Conservation (phyloP, 495 filamentous ascomycete species). For the Neurospora tetraspora region DNA sequence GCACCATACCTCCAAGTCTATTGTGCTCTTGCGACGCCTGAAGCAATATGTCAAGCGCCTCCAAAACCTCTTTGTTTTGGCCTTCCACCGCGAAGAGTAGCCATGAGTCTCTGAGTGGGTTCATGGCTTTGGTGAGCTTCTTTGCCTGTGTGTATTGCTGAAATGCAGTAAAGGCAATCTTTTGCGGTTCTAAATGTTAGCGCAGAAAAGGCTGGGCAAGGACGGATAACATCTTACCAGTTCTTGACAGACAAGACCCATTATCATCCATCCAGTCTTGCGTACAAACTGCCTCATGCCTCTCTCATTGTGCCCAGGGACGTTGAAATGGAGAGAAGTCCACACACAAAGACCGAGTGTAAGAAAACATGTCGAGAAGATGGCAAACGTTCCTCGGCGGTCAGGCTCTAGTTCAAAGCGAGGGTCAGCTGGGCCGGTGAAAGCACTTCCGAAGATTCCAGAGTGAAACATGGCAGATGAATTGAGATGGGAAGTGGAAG, state of each 20-base stretch:
- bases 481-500: not conserved
- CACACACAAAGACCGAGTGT: not conserved
- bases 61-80: not conserved
- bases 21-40: not conserved
- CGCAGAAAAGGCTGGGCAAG: not conserved
- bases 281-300: not conserved
- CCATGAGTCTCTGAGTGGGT: not conserved
- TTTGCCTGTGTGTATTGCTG: not conserved
- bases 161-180: not conserved
- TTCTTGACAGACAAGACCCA: not conserved
- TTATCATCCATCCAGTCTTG: not conserved
- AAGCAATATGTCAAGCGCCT: not conserved
- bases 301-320: not conserved
- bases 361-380: not conserved
- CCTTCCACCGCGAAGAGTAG: not conserved
- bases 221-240: not conserved
- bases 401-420: not conserved
- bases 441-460: not conserved
- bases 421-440: not conserved
- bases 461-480: not conserved
- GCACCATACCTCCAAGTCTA: not conserved
- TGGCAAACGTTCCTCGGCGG: not conserved
- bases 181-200: not conserved
- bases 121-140: not conserved
- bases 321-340: not conserved